These are phyloP conservation scores for Plasmodium blacklocki DNA, from an alignment of 169 alveolate species.

Conservation along the genomic window DNA sequence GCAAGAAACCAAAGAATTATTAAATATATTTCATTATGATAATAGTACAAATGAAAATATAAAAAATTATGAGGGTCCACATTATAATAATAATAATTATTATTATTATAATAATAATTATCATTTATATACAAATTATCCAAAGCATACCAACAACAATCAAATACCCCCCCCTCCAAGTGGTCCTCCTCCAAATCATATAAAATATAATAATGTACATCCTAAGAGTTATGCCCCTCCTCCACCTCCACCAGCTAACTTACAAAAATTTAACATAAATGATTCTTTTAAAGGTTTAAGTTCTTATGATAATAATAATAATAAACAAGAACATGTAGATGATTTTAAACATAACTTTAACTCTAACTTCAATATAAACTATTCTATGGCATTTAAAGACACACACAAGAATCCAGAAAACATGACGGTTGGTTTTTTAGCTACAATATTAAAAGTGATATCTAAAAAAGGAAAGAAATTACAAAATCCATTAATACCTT, in stretches of 20 bases:
- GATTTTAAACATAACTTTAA: background rate
- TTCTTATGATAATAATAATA: conserved; percentile 8
- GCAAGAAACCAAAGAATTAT: conserved; percentile 32
- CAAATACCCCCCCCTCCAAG: conserved; percentile 1
- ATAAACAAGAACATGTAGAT: background rate
- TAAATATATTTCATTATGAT: conserved; percentile 51
- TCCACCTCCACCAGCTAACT: conserved; percentile 45
- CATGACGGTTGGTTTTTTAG: conserved; percentile 74
- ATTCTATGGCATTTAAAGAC: background rate
- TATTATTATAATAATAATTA: background rate
- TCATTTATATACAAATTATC: background rate
- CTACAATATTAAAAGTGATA: conserved; percentile 55
- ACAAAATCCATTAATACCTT: conserved; percentile 55
- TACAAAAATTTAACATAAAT: background rate
- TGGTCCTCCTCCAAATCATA: conserved; percentile 47
- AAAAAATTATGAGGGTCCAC: background rate
- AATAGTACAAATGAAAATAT: background rate
- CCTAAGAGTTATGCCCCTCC: background rate
- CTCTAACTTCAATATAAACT: background rate
- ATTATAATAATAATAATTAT: background rate
- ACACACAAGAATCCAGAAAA: conserved; percentile 49
- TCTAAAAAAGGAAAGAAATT: conserved; percentile 62
- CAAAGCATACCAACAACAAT: background rate
- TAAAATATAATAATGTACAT: background rate
- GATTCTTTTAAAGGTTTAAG: background rate